Evolutionary conservation across 495 filamentous ascomycete genomes (phyloP).

Genomic region (Delitschia confertaspora): DNA sequence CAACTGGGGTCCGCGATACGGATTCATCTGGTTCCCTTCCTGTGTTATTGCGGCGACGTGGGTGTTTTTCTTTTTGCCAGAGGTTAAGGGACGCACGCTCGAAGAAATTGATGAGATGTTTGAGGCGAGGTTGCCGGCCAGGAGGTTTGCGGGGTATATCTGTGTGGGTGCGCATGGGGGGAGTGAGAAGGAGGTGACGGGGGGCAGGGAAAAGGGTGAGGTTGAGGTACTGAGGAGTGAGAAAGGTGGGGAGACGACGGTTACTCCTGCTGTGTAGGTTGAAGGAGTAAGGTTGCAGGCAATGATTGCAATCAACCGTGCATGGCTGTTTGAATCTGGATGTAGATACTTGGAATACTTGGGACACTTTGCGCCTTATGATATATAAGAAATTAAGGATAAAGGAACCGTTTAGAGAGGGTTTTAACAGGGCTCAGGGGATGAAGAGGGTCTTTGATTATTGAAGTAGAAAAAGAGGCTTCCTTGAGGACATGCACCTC

Average conservation of each 20-base stretch:
- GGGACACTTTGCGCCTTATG: no score
- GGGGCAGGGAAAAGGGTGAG: constrained; percentile 12
- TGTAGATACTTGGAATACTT: no score
- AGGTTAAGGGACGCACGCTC: constrained; percentile 45
- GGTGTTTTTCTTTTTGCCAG: constrained; percentile 43
- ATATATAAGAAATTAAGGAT: no score
- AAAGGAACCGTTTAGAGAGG: no score
- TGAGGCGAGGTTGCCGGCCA: constrained; percentile 39
- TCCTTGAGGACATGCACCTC: no score
- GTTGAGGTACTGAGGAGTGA: constrained; percentile 18
- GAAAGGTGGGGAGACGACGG: constrained; percentile 13
- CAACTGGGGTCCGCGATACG: constrained; percentile 50
- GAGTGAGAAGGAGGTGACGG: constrained; percentile 7
- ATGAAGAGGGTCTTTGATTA: no score
- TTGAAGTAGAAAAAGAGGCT: no score
- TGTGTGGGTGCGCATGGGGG: constrained; percentile 27
- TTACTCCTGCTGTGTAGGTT: no score
- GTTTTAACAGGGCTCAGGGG: no score
- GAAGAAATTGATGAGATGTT: constrained; percentile 53
- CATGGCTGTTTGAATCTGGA: no score
- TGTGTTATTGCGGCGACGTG: constrained; percentile 38
- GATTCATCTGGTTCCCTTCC: constrained; percentile 46
- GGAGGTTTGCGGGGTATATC: constrained; percentile 41
- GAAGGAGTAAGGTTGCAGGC: constrained; percentile 8
- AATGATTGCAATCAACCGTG: no score